phyloP scores from a whole-genome alignment of 805 yeast species.

The Allodekkera sacchari region DNA sequence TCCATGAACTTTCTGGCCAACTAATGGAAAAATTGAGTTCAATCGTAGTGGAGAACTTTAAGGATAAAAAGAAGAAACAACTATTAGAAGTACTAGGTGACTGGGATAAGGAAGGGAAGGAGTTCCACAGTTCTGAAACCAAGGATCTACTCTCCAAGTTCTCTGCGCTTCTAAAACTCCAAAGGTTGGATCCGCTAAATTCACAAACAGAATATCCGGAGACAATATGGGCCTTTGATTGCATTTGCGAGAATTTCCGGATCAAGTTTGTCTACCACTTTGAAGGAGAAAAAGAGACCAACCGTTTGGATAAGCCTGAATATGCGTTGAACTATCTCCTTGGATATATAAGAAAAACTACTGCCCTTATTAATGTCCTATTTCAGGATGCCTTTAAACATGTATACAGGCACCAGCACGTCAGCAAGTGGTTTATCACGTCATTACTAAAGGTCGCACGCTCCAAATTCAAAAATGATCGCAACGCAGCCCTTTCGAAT shows the following conservation, averaged over 20 bases:
- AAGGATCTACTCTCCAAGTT: constrained; percentile 2
- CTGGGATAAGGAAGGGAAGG: constrained; percentile 5
- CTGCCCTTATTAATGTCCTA: constrained; percentile 20
- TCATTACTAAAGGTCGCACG: constrained; percentile 40
- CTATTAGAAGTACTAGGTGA: background rate
- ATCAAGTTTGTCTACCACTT: constrained; percentile 55
- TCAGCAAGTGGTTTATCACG: constrained; percentile 33
- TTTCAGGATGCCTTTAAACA: constrained; percentile 22
- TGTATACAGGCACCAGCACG: constrained; percentile 11
- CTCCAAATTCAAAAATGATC: constrained; percentile 29
- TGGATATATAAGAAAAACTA: constrained; percentile 28
- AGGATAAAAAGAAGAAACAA: background rate
- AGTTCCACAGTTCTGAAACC: background rate
- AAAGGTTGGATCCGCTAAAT: constrained; percentile 23
- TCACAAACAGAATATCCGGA: constrained; percentile 29
- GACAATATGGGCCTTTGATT: constrained; percentile 43
- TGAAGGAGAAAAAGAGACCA: constrained; percentile 47
- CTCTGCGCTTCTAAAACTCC: constrained; percentile 18
- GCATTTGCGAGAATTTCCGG: constrained; percentile 36
- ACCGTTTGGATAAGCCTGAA: constrained; percentile 60
- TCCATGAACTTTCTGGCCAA: background rate
- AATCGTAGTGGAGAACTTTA: constrained; percentile 2
- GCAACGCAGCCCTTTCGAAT: constrained; percentile 17
- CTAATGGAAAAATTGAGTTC: background rate
- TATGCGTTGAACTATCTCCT: constrained; percentile 52